Evolutionary conservation across 2,329 filamentous ascomycete genomes (phyloP), one percentile per base, ranked within the genome.

Genomic region (Cadophora luteo-olivacea): DNA sequence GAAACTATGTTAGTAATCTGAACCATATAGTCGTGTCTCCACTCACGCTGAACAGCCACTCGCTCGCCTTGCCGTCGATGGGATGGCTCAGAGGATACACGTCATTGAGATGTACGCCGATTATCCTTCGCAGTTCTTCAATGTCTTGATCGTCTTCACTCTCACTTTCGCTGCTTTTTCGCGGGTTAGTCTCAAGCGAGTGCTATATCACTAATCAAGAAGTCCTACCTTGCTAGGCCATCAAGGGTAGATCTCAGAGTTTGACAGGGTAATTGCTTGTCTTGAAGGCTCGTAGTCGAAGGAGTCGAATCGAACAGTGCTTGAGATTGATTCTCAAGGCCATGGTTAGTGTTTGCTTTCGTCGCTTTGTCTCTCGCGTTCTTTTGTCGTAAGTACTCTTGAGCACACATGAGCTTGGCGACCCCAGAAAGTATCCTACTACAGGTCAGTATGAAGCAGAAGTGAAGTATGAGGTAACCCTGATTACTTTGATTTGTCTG

Each of bases 51-150:
- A 63, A 63, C 12, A 63, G 29, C 61, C 61, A 63, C 3, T 38
- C 61, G 29, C 51, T 63, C 14, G 61, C 16, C 19, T 36, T 25
- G n/a, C 51, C 61, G 22, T 63, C 61, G 38, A 24, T 24, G n/a
- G 45, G 36, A 16, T 63, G 45, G 19, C 52, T 51, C 4, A 63
- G 45, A 16, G 61, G 45, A 38, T 63, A 63, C 14, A 63, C 51
- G 11, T 63, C 36, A 19, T 63, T 48, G 16, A 63, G 52, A 55
- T 55, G 52, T 32, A 55, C 33, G 14, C 19, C 52, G 29, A 52
- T 63, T 45, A 33, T 63, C 29, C 32, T 63, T 38, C 25, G 45
- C 61, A 52, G 22, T 38, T 33, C 51, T 51, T 63, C 60, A 3
- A 29, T 8, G 14, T 38, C 51, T 22, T 63, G 32, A 25, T 36